Percentiles rank a stretch among this genome's conserved stretches.
Conservation (phyloP, 2,329 filamentous ascomycete genomes). For the Myriosclerotinia scirpicola region DNA sequence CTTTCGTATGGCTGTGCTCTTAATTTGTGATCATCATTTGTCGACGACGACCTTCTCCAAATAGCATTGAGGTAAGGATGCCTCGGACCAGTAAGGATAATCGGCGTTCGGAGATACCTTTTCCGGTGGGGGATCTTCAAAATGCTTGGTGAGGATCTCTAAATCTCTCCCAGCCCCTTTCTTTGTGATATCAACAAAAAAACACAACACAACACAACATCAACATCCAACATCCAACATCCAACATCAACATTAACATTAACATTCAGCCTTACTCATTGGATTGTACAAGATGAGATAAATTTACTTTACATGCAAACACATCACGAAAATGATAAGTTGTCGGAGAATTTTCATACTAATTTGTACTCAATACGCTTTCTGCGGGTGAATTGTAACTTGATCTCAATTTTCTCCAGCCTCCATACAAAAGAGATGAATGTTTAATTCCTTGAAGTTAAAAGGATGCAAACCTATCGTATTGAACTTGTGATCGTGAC, state of each 20-base stretch:
- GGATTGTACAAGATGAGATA: background rate
- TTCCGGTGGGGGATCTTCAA: constrained; percentile 9
- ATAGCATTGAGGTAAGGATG: background rate
- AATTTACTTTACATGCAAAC: background rate
- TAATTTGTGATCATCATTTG: background rate
- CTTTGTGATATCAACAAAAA: too few species aligned
- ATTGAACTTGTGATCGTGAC: background rate
- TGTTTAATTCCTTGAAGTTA: background rate
- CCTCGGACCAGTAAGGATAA: background rate
- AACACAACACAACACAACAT: too few species aligned
- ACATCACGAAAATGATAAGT: background rate
- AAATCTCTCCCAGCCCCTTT: background rate
- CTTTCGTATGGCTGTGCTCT: background rate
- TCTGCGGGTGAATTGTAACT: background rate
- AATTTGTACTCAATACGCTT: background rate
- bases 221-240: too few species aligned
- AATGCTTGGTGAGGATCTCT: constrained; percentile 3
- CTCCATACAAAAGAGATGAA: background rate
- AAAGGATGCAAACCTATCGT: background rate
- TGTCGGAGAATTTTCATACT: background rate
- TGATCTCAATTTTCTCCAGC: background rate
- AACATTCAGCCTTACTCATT: background rate
- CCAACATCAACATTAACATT: background rate
- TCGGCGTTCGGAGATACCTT: constrained; percentile 3
- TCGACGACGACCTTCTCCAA: background rate